Evolutionary conservation across 2,329 filamentous ascomycete species (phyloP).

Genomic region (Paraconiothyrium sp.): DNA sequence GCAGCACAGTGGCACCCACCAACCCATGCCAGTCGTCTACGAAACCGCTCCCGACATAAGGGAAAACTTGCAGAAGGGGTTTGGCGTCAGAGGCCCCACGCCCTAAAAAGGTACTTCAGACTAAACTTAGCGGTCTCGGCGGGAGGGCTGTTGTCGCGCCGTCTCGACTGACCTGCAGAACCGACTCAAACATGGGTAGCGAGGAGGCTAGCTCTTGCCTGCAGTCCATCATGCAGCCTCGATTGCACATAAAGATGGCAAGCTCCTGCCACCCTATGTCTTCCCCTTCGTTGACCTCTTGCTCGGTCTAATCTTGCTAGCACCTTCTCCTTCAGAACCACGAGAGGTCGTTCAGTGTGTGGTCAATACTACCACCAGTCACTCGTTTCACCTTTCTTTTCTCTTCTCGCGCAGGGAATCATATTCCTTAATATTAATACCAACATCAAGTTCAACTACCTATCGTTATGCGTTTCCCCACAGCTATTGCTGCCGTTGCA

Average conservation of each 20-base stretch:
- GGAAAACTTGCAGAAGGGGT: background rate
- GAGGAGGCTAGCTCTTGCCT: conserved; percentile 8
- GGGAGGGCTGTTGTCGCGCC: conserved; percentile 9
- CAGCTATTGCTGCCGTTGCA: conserved; percentile 40
- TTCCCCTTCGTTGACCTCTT: conserved; percentile 27
- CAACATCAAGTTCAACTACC: background rate
- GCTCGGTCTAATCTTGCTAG: conserved; percentile 20
- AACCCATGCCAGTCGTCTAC: background rate
- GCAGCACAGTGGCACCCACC: conserved; percentile 1
- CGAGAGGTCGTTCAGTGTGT: conserved; percentile 38
- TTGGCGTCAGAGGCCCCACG: background rate
- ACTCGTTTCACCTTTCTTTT: conserved; percentile 38
- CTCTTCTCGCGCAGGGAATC: conserved; percentile 20
- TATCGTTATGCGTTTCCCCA: conserved; percentile 45
- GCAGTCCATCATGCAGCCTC: conserved; percentile 2
- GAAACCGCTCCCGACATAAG: background rate
- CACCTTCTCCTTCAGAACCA: conserved; percentile 23
- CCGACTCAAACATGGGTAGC: conserved; percentile 8
- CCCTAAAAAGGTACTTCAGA: background rate
- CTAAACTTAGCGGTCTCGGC: conserved; percentile 3
- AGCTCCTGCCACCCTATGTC: conserved; percentile 18
- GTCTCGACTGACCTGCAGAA: conserved; percentile 4
- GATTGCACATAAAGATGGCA: conserved; percentile 4
- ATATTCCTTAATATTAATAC: conserved; percentile 38
- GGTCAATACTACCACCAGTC: conserved; percentile 41